A percentile compares a stretch with the other conserved stretches of the same genome.
Evolutionary conservation across 345 rosid species (phyloP).

Genomic region (Syzygium aromaticum): DNA sequence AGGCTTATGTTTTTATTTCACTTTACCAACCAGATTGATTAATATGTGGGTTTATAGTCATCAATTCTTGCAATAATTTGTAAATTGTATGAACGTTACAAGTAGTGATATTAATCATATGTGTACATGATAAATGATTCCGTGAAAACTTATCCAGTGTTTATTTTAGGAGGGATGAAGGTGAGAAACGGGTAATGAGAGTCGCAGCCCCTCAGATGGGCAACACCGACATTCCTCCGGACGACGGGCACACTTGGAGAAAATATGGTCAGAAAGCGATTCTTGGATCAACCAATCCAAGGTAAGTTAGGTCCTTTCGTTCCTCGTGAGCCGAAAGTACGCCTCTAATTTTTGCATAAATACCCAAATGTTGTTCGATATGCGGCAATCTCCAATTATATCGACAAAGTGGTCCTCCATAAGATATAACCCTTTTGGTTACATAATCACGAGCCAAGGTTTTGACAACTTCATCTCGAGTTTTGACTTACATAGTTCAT

Average conservation of each 20-base stretch:
- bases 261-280: constrained; percentile 92
- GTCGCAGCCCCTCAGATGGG: constrained; percentile 56
- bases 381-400: neutral
- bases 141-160: neutral
- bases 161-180: constrained; percentile 30
- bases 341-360: neutral
- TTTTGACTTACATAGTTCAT: neutral
- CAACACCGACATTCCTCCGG: constrained; percentile 63
- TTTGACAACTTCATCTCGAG: neutral
- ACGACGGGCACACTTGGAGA: constrained; percentile 80
- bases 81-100: neutral
- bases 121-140: neutral
- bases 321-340: neutral
- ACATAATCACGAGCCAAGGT: neutral
- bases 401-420: neutral
- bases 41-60: neutral
- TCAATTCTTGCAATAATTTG: neutral
- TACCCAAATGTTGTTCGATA: neutral
- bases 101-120: neutral
- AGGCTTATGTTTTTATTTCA: neutral
- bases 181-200: constrained; percentile 14
- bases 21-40: neutral
- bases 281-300: constrained; percentile 54
- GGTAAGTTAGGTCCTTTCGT: constrained; percentile 23
- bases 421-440: neutral